These are phyloP conservation scores for Ciborinia camelliae DNA, from an alignment of 2,329 filamentous ascomycete species.

Conservation along the genomic window DNA sequence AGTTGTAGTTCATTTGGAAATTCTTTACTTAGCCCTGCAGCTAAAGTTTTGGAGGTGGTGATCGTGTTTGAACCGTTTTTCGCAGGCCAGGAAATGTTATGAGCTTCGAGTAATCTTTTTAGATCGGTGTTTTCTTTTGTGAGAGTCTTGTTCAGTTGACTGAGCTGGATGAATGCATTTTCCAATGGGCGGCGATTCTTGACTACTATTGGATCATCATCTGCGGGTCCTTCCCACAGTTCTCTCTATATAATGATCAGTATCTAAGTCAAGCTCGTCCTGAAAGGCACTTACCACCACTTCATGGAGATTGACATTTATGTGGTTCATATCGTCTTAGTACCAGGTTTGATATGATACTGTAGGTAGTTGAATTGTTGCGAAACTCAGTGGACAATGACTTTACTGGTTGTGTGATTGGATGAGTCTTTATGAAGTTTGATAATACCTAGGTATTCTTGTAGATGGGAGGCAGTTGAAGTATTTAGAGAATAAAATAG, in stretches of 20 bases:
- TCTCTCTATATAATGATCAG: not conserved
- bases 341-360: not conserved
- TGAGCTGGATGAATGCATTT: not conserved
- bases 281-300: not conserved
- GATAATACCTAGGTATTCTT: not conserved
- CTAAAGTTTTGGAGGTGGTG: not conserved
- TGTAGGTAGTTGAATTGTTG: not conserved
- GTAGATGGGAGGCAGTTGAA: not conserved
- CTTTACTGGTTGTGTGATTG: not conserved
- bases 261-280: not conserved
- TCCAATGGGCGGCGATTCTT: not conserved
- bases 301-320: not conserved
- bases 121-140: not conserved
- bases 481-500: not conserved
- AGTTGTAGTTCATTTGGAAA: not conserved
- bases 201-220: not conserved
- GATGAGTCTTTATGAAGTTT: not conserved
- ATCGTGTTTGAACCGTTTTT: not conserved
- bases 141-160: not conserved
- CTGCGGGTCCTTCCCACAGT: slow-evolving; percentile 7
- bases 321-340: no score
- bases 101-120: not conserved
- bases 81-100: not conserved
- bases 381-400: not conserved
- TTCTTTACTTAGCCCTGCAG: no score